Conservation (phyloP, 257 asterid species). For the Solanum tarapatanum region DNA sequence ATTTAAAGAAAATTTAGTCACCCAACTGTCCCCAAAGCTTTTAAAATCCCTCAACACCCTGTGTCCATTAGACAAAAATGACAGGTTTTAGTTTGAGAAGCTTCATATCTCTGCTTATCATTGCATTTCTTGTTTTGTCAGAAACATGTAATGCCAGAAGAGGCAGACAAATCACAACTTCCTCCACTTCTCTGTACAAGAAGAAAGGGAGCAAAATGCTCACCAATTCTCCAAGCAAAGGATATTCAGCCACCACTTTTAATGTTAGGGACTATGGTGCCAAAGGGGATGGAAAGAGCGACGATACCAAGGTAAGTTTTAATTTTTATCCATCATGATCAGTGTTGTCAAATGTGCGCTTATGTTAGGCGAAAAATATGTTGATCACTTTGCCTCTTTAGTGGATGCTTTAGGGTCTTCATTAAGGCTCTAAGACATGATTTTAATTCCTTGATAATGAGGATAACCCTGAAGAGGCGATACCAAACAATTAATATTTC, state of each 20-base stretch:
- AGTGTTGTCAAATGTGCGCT: not conserved
- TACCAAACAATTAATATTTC: not conserved
- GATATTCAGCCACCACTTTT: not conserved
- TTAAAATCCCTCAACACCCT: not conserved
- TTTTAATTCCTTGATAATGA: not conserved
- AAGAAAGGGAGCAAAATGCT: slow-evolving; percentile 39
- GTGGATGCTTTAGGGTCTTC: not conserved
- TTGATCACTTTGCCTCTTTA: not conserved
- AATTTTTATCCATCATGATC: not conserved
- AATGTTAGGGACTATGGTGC: slow-evolving; percentile 81
- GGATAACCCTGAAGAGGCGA: not conserved
- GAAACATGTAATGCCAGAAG: slow-evolving; percentile 57
- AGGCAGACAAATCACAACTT: slow-evolving; percentile 23
- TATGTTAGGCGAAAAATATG: not conserved
- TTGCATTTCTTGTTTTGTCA: slow-evolving; percentile 33
- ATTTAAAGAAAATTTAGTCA: not conserved
- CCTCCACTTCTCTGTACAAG: slow-evolving; percentile 27
- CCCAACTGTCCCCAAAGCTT: not conserved
- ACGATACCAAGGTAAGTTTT: slow-evolving; percentile 72
- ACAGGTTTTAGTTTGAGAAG: slow-evolving; percentile 28
- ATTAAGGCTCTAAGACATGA: not conserved
- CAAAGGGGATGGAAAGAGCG: slow-evolving; percentile 74
- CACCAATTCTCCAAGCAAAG: not conserved
- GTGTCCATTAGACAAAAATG: slow-evolving; percentile 13
- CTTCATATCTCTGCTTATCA: slow-evolving; percentile 29